phyloP scores from a whole-genome alignment of 768 basidiomycete genomes.

The Suillus sp. region DNA sequence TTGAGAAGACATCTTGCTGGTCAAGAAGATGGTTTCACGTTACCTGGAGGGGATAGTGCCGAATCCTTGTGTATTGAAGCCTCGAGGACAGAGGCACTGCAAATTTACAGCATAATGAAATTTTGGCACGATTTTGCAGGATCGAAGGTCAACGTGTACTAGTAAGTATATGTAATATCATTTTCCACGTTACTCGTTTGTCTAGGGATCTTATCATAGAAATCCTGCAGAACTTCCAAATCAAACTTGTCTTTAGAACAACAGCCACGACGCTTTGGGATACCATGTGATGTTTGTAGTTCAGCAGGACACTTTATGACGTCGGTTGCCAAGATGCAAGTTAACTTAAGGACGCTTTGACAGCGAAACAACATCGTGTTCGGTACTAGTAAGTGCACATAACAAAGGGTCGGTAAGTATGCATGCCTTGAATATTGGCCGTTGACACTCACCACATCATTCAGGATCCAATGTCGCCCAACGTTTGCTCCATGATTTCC shows the following conservation, averaged over 20 bases:
- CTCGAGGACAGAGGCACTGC: constrained; percentile 34
- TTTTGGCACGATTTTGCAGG: constrained; percentile 1
- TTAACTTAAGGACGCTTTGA: neutral
- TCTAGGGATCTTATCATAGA: neutral
- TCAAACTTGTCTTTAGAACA: neutral
- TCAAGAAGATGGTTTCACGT: constrained; percentile 12
- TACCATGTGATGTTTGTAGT: neutral
- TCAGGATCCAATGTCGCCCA: neutral
- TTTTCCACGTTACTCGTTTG: constrained; percentile 1
- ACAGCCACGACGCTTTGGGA: neutral
- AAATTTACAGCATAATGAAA: constrained; percentile 7
- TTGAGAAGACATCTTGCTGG: constrained; percentile 31
- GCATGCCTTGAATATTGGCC: neutral
- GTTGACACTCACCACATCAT: neutral
- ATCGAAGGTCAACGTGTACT: constrained; percentile 3
- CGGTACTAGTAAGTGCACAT: neutral
- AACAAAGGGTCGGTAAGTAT: neutral
- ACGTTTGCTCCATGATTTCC: constrained; percentile 29
- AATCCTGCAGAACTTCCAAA: neutral
- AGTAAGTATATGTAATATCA: neutral
- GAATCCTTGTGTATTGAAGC: constrained; percentile 20
- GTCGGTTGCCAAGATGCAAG: neutral
- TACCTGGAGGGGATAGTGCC: constrained; percentile 12
- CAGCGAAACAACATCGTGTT: neutral
- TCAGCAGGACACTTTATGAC: neutral